These are phyloP conservation scores for Rhizopogon vinicolor DNA, from an alignment of 768 basidiomycete species.

Conservation along the genomic window DNA sequence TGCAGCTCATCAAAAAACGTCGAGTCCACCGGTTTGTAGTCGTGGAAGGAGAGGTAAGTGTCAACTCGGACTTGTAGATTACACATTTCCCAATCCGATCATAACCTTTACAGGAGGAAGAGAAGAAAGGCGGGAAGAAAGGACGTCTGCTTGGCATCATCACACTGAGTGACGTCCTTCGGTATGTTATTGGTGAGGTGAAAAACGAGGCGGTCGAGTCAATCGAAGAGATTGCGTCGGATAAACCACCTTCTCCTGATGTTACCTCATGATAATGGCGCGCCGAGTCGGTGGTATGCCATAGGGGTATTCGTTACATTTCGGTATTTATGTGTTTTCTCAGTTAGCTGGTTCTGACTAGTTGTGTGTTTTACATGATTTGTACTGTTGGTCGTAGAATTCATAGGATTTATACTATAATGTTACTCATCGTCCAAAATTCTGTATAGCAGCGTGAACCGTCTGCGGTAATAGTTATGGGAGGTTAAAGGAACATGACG, in stretches of 20 bases:
- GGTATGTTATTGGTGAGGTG: constrained; percentile 72
- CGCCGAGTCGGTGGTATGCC: not conserved
- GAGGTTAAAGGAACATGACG: too few species aligned
- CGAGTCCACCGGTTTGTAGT: constrained; percentile 94
- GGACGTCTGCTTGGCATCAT: constrained; percentile 83
- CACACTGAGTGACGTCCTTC: constrained; percentile 83
- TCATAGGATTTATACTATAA: constrained; percentile 1
- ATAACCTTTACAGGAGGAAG: constrained; percentile 60
- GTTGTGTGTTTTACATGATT: constrained; percentile 3
- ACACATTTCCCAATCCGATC: not conserved
- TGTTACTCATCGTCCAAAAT: not conserved
- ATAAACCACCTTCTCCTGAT: constrained; percentile 14
- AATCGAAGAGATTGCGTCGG: constrained; percentile 21
- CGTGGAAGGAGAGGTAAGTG: constrained; percentile 80
- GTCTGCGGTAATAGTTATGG: too few species aligned
- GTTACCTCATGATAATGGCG: constrained; percentile 9
- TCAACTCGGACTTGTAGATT: not conserved
- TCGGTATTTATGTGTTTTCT: constrained; percentile 1
- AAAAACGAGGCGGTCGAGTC: constrained; percentile 40
- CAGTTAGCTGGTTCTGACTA: constrained; percentile 1
- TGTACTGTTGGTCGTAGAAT: not conserved
- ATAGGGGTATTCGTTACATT: not conserved
- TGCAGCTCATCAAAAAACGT: constrained; percentile 89
- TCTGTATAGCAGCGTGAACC: not conserved
- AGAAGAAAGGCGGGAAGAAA: constrained; percentile 73